A percentile compares a stretch with the other conserved stretches of the same genome.
phyloP scores from a whole-genome alignment of 2,329 filamentous ascomycete genomes.

The Penicillium sp. region DNA sequence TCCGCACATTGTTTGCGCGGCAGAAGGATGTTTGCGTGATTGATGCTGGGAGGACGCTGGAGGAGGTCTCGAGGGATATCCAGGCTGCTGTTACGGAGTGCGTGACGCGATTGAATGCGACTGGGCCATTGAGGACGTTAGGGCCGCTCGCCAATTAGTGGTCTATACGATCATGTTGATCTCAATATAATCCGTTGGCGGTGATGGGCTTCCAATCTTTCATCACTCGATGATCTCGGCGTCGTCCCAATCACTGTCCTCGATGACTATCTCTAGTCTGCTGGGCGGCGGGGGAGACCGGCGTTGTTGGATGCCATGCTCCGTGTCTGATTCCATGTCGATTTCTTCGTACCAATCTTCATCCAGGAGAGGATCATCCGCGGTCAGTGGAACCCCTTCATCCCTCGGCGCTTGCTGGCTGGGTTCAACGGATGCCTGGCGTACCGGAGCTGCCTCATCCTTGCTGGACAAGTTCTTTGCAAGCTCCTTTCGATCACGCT shows the following conservation, averaged over 20 bases:
- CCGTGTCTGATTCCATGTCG: slow-evolving; percentile 32
- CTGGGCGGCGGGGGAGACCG: slow-evolving; percentile 13
- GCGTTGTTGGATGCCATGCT: slow-evolving; percentile 16
- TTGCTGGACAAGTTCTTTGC: slow-evolving; percentile 2
- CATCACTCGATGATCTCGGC: slow-evolving; percentile 46
- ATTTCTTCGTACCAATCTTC: slow-evolving; percentile 39
- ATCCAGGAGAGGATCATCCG: slow-evolving; percentile 30
- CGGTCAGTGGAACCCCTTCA: slow-evolving; percentile 13
- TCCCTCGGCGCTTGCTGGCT: neutral
- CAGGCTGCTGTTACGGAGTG: slow-evolving; percentile 29
- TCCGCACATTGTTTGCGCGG: slow-evolving; percentile 56
- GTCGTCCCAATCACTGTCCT: slow-evolving; percentile 59
- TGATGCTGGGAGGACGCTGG: slow-evolving; percentile 56
- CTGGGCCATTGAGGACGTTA: slow-evolving; percentile 40
- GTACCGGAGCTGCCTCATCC: slow-evolving; percentile 3
- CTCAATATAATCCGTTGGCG: neutral
- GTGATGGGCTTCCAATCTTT: neutral
- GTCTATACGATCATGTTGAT: neutral
- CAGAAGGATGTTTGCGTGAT: slow-evolving; percentile 55
- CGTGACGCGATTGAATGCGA: slow-evolving; percentile 35
- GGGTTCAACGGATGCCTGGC: slow-evolving; percentile 16
- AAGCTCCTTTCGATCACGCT: slow-evolving; percentile 32
- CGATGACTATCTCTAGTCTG: slow-evolving; percentile 49
- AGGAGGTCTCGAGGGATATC: slow-evolving; percentile 53
- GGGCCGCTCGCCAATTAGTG: slow-evolving; percentile 31